A percentile compares a stretch with the other conserved stretches of the same genome.
Conservation (phyloP, 108 stramenopile species). For the Hondaea fermentalgiana region DNA sequence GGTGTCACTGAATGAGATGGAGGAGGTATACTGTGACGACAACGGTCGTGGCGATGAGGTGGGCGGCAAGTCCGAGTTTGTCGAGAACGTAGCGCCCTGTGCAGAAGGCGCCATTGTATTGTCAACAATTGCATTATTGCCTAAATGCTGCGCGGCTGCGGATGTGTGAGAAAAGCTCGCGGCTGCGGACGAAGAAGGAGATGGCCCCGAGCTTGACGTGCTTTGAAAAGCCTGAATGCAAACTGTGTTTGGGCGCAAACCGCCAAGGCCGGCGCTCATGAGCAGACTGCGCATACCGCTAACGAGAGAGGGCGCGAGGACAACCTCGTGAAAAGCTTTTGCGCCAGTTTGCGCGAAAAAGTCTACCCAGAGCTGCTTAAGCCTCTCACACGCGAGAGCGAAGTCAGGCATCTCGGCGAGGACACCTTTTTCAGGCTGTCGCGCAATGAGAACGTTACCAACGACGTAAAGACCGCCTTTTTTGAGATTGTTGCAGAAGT, state of each 20-base stretch:
- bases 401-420: neutral
- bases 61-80: neutral
- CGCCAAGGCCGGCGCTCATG: conserved; percentile 6
- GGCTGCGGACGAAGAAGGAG: neutral
- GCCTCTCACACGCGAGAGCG: neutral
- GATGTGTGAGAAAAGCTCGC: neutral
- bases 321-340: conserved; percentile 12
- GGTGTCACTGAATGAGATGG: neutral
- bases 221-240: neutral
- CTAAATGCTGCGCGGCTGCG: neutral
- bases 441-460: neutral
- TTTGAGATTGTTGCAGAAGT: conserved; percentile 25
- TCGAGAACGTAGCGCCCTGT: neutral
- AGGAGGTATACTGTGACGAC: neutral
- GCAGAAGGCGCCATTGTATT: neutral
- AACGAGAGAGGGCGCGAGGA: neutral
- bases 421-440: neutral
- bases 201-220: neutral
- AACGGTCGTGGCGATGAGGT: neutral
- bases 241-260: conserved; percentile 12
- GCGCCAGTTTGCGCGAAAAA: neutral
- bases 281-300: neutral
- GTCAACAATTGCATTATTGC: neutral
- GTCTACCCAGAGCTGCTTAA: conserved; percentile 3
- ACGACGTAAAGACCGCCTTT: conserved; percentile 26